Percentiles rank a stretch among this genome's conserved stretches.
These are phyloP conservation scores for bread wheat (Triticum aestivum) DNA, from an alignment of 176 grass and related monocot genomes.

Conservation along the genomic window DNA sequence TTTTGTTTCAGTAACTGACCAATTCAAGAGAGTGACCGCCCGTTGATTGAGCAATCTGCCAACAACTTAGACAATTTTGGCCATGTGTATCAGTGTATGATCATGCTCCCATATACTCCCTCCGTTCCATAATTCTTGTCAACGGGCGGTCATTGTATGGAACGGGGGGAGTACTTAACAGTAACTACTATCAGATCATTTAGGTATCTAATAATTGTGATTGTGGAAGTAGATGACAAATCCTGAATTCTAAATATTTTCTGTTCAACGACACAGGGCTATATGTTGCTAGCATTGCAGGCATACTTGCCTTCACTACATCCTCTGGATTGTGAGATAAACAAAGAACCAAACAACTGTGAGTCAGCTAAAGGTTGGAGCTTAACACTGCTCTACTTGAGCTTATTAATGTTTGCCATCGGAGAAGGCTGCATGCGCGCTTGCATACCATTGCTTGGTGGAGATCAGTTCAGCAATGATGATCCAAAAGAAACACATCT, in stretches of 20 bases:
- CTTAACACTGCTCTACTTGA: slow-evolving; percentile 29
- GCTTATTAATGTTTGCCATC: slow-evolving; percentile 31
- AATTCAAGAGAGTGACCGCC: not conserved
- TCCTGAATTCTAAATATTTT: slow-evolving; percentile 6
- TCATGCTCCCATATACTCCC: not conserved
- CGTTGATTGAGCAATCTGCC: not conserved
- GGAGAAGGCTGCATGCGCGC: slow-evolving; percentile 46
- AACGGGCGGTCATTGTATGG: no score
- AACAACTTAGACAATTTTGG: not conserved
- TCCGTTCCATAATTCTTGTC: no score
- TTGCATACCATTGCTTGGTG: slow-evolving; percentile 38
- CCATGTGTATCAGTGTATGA: not conserved
- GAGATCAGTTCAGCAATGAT: slow-evolving; percentile 38
- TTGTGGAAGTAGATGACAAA: not conserved
- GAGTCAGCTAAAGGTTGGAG: slow-evolving; percentile 27
- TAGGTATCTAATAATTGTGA: not conserved
- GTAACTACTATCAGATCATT: not conserved
- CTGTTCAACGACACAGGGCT: slow-evolving; percentile 33
- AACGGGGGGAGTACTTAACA: not conserved
- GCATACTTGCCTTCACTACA: slow-evolving; percentile 47
- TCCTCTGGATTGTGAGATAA: slow-evolving; percentile 43
- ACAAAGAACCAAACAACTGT: slow-evolving; percentile 43
- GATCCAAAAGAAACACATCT: slow-evolving; percentile 12
- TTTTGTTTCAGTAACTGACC: not conserved
- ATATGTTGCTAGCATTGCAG: slow-evolving; percentile 53